Percentiles rank a stretch among this genome's conserved stretches.
phyloP scores from a whole-genome alignment of 805 yeast genomes.

The Barnettozyma botsteinii region DNA sequence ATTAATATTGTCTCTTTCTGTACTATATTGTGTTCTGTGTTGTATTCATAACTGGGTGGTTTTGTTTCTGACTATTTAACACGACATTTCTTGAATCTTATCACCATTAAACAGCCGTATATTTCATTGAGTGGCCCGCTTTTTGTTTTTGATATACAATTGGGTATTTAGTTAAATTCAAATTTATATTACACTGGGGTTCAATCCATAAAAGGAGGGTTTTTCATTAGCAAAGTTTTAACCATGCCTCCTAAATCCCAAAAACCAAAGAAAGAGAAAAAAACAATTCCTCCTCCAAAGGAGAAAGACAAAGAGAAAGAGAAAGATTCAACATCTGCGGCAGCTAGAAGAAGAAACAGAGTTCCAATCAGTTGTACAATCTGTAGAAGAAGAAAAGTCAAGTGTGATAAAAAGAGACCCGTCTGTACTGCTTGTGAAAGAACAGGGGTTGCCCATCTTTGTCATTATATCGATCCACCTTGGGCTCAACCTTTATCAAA shows the following conservation, averaged over 20 bases:
- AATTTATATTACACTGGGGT: too few species aligned
- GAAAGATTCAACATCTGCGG: neutral
- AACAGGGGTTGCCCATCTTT: slow-evolving; percentile 52
- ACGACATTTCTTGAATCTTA: too few species aligned
- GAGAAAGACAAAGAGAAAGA: slow-evolving; percentile 2
- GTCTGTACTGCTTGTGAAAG: slow-evolving; percentile 52
- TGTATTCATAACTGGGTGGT: too few species aligned
- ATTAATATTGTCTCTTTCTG: too few species aligned
- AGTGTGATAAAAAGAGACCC: slow-evolving; percentile 46
- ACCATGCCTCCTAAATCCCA: slow-evolving; percentile 9
- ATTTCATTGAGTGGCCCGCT: too few species aligned
- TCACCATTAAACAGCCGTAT: too few species aligned
- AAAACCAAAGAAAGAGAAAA: slow-evolving; percentile 7
- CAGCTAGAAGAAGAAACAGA: slow-evolving; percentile 37
- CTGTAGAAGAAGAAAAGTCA: slow-evolving; percentile 46
- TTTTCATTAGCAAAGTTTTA: too few species aligned
- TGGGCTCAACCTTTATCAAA: slow-evolving; percentile 47
- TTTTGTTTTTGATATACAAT: too few species aligned
- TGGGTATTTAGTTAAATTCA: too few species aligned
- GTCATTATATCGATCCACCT: slow-evolving; percentile 53
- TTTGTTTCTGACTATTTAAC: too few species aligned
- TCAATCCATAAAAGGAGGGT: too few species aligned
- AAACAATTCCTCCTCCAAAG: neutral
- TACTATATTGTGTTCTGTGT: too few species aligned
- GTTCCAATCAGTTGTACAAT: slow-evolving; percentile 42